These are phyloP conservation scores for Cordyceps fumosorosea DNA, from an alignment of 2,329 filamentous ascomycete species.

Conservation along the genomic window DNA sequence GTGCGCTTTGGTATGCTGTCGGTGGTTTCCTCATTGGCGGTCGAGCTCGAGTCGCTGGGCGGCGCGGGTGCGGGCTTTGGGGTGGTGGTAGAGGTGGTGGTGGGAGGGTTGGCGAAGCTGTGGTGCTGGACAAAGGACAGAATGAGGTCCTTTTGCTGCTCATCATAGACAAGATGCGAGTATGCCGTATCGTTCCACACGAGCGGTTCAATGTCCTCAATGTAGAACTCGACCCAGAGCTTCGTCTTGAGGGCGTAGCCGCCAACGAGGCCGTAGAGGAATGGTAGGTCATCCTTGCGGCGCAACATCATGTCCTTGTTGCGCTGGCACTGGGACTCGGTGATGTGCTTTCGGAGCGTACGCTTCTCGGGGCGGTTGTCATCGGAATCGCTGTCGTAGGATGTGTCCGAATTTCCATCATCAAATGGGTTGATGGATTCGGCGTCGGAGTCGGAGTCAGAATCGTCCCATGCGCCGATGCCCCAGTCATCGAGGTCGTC, in stretches of 20 bases:
- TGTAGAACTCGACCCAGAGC: constrained; percentile 34
- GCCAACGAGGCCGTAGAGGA: constrained; percentile 33
- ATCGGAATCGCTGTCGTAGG: constrained; percentile 1
- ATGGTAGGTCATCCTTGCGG: constrained; percentile 32
- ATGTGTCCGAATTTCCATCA: background rate
- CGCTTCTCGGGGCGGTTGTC: constrained; percentile 13
- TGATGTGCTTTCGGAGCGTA: constrained; percentile 21
- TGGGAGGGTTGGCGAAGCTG: constrained; percentile 16
- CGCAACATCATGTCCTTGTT: constrained; percentile 35
- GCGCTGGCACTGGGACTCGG: constrained; percentile 27
- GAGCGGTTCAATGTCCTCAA: constrained; percentile 36
- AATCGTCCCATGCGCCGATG: constrained; percentile 11
- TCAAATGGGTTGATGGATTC: constrained; percentile 3
- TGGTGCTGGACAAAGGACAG: constrained; percentile 43
- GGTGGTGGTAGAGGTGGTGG: constrained; percentile 2
- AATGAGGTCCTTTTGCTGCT: constrained; percentile 40
- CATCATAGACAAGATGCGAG: constrained; percentile 39
- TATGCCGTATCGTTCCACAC: constrained; percentile 40
- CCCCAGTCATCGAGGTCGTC: constrained; percentile 10
- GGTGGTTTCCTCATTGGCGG: constrained; percentile 15
- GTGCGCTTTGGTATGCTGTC: constrained; percentile 9
- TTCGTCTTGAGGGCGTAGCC: constrained; percentile 43
- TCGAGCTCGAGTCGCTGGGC: constrained; percentile 25
- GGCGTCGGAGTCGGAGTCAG: background rate
- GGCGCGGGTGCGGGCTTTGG: background rate